phyloP scores from a whole-genome alignment of 2,329 filamentous ascomycete species.

The Clarireedia homoeocarpa region DNA sequence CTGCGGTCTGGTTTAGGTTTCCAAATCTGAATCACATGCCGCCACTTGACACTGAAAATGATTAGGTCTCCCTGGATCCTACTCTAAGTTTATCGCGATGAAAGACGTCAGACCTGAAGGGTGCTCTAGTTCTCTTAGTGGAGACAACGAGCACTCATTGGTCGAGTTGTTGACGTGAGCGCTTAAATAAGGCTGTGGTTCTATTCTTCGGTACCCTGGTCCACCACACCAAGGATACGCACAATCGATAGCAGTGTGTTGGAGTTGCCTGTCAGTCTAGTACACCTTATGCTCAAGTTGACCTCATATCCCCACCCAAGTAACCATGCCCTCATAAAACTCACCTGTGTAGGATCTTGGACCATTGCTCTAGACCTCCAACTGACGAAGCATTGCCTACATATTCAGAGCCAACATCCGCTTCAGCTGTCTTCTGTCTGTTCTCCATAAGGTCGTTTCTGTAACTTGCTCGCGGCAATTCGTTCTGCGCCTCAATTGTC shows the following conservation, averaged over 20 bases:
- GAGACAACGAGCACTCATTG: not conserved
- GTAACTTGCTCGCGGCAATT: not conserved
- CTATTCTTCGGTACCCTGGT: not conserved
- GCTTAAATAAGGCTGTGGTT: slow-evolving; percentile 2
- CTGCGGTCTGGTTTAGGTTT: too few relatives aligned
- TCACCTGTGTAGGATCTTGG: not conserved
- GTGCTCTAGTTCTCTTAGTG: not conserved
- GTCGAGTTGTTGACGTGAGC: not conserved
- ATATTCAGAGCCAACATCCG: not conserved
- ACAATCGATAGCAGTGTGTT: not conserved
- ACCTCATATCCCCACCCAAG: not conserved
- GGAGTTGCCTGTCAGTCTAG: not conserved
- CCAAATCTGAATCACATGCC: too few relatives aligned
- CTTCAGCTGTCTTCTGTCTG: not conserved
- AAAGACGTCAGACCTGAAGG: not conserved
- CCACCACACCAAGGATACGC: not conserved
- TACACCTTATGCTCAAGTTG: not conserved
- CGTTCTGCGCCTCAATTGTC: not conserved
- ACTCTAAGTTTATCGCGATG: not conserved
- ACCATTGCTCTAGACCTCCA: slow-evolving; percentile 1
- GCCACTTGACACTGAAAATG: too few relatives aligned
- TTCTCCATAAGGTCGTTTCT: slow-evolving; percentile 1
- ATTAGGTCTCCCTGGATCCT: not conserved
- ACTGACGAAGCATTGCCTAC: not conserved
- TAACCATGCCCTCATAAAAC: not conserved